phyloP scores from a whole-genome alignment of 306 rosid genomes.

The Corylus avellana region DNA sequence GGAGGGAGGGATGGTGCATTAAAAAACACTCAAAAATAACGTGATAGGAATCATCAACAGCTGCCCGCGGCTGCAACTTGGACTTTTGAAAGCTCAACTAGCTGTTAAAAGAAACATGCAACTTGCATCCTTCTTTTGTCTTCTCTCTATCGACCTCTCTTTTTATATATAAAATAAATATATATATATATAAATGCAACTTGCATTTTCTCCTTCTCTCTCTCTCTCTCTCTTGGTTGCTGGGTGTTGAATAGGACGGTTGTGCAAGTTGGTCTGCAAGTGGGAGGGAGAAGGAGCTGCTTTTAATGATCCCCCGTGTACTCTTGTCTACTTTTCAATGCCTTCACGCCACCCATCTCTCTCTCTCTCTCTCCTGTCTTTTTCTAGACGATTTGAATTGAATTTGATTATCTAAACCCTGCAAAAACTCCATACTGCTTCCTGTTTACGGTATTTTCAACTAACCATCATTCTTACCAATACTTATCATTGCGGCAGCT shows the following conservation, averaged over 20 bases:
- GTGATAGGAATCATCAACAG: conserved; percentile 29
- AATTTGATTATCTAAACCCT: not conserved
- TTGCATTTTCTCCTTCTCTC: conserved; percentile 10
- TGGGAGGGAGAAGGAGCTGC: conserved; percentile 42
- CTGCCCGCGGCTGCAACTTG: conserved; percentile 25
- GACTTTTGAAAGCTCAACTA: conserved; percentile 7
- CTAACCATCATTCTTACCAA: too few relatives aligned
- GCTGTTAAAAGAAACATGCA: conserved; percentile 23
- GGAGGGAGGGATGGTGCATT: not conserved
- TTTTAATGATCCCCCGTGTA: conserved; percentile 48
- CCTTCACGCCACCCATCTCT: conserved; percentile 34
- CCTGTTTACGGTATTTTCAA: too few relatives aligned
- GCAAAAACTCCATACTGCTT: not conserved
- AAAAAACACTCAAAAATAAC: conserved; percentile 2
- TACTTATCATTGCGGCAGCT: too few relatives aligned
- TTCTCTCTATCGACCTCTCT: too few relatives aligned
- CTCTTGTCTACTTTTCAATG: conserved; percentile 40
- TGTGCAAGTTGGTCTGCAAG: conserved; percentile 41
- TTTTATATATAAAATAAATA: too few relatives aligned
- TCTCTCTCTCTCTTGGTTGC: not conserved
- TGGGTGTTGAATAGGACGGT: conserved; percentile 38
- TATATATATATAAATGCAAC: conserved; percentile 17
- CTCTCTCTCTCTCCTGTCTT: not conserved
- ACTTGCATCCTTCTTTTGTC: too few relatives aligned
- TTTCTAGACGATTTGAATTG: not conserved